Base-by-base conservation (phyloP, 2,329 filamentous ascomycete species). In the Arthroderma sp. region DNA sequence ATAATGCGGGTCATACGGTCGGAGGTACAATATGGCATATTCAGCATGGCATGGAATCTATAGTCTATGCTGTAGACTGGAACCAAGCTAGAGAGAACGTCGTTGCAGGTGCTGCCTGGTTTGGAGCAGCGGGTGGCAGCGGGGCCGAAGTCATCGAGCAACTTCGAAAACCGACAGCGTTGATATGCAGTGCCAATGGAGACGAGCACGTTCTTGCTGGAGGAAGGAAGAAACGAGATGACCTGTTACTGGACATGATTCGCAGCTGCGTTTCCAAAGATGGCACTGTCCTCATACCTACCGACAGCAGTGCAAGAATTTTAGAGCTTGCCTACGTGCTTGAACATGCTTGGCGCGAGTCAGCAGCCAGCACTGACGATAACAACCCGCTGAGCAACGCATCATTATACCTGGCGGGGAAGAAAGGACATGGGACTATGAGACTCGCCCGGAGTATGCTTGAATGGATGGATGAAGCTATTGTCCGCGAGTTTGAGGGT, bases 21-120 rank as follows among this genome's bases (percentile, higher is more conserved):
- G 91, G 91, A 62, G 91, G 91, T 45, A 96, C 91, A 27, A 94
- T 98, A 69, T 98, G 91, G 91, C 89, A 96, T 58, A 88, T 98
- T 52, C 89, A 96, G 57, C 87, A 96, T 68, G 87, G 88, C 0
- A 75, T 95, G 59, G 91, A 98, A 62, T 95, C 88, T 1, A 89
- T 98, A 36, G 88, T 98, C 1, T 96, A 98, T 57, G 89, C 91
- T 0, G 86, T 95, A 11, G 89, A 96, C 58, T 98, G 91, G 91
- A 95, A 95, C 56, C 88, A 95, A 65, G 86, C 84, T n/a, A 79
- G 86, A 54, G 91, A 98, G 61, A 94, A 94, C 65, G 87, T 96
- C 10, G 80, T 94, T 48, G 81, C 89, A 0, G 89, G 89, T 50
- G 91, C 91, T 22, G 87, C 89, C 28, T 96, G 91, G 86, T 73